Percentiles rank a stretch among this genome's conserved stretches.
These are phyloP conservation scores for Berberis vulgaris DNA, from an alignment of 164 flowering plant species.

Conservation along the genomic window DNA sequence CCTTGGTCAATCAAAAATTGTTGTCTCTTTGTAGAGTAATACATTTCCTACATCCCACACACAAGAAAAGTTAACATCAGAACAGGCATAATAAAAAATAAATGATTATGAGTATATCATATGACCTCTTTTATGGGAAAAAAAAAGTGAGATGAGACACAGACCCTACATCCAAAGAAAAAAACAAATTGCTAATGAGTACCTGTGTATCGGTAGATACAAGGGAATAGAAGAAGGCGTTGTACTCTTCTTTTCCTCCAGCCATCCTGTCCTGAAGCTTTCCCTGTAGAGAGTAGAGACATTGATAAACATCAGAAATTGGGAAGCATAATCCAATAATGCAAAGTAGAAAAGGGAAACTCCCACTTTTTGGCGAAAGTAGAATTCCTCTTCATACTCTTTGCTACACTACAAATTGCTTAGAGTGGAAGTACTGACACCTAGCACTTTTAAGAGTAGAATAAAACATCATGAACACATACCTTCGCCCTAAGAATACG, in stretches of 20 bases:
- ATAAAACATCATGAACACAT: slow-evolving; percentile 5
- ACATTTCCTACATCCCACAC: slow-evolving; percentile 66
- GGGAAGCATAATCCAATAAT: neutral
- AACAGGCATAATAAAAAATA: neutral
- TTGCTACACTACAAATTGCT: too few species aligned
- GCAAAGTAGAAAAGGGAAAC: neutral
- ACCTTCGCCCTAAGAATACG: slow-evolving; percentile 99
- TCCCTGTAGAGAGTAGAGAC: slow-evolving; percentile 46
- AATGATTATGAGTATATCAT: too few species aligned
- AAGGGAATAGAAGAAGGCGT: slow-evolving; percentile 95
- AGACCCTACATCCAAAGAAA: neutral
- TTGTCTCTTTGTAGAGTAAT: slow-evolving; percentile 92
- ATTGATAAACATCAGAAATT: slow-evolving; percentile 4
- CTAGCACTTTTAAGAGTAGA: slow-evolving; percentile 1
- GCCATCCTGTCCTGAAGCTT: slow-evolving; percentile 84
- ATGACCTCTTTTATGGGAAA: too few species aligned
- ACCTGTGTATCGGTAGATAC: slow-evolving; percentile 99
- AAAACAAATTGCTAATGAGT: neutral
- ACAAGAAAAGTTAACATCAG: neutral
- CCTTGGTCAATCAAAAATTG: slow-evolving; percentile 99
- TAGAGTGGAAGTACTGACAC: neutral
- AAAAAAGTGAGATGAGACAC: neutral
- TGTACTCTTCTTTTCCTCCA: slow-evolving; percentile 97
- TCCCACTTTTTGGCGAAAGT: too few species aligned
- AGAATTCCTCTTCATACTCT: too few species aligned